A percentile compares a stretch with the other conserved stretches of the same genome.
Conservation (phyloP, 257 asterid genomes). For the Gentiana macrophylla region DNA sequence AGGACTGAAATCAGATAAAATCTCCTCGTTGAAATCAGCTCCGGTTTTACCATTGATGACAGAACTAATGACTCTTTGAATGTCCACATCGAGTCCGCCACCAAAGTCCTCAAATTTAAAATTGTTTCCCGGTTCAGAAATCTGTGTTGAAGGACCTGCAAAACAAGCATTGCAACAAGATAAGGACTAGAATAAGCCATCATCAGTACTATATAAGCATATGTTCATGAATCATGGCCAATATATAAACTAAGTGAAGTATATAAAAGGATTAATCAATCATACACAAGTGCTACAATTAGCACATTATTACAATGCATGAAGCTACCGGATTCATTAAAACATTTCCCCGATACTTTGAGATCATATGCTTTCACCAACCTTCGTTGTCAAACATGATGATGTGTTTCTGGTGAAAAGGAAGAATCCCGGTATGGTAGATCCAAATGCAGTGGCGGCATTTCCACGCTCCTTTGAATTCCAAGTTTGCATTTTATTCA, state of each 20-base stretch:
- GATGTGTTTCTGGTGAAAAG: conserved; percentile 23
- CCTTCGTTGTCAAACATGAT: conserved; percentile 21
- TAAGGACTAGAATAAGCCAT: neutral
- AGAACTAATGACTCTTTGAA: conserved; percentile 15
- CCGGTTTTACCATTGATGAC: conserved; percentile 13
- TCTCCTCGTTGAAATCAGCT: neutral
- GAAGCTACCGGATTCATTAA: too few relatives aligned
- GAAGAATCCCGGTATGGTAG: conserved; percentile 23
- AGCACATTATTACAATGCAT: too few relatives aligned
- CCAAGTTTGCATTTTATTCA: conserved; percentile 12
- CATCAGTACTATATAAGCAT: too few relatives aligned
- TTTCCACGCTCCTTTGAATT: conserved; percentile 40
- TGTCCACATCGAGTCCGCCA: conserved; percentile 11
- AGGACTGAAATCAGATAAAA: neutral
- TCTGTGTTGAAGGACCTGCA: conserved; percentile 11
- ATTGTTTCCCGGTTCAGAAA: conserved; percentile 5
- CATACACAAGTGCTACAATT: too few relatives aligned
- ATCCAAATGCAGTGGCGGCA: conserved; percentile 49
- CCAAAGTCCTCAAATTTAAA: conserved; percentile 9
- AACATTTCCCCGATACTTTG: too few relatives aligned
- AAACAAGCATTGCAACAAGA: neutral
- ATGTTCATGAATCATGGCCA: too few relatives aligned
- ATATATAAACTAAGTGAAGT: too few relatives aligned
- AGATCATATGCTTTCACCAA: conserved; percentile 13
- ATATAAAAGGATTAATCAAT: too few relatives aligned